phyloP scores from a whole-genome alignment of 192 early-diverging fungal genomes.

The Allomyces macrogynus region DNA sequence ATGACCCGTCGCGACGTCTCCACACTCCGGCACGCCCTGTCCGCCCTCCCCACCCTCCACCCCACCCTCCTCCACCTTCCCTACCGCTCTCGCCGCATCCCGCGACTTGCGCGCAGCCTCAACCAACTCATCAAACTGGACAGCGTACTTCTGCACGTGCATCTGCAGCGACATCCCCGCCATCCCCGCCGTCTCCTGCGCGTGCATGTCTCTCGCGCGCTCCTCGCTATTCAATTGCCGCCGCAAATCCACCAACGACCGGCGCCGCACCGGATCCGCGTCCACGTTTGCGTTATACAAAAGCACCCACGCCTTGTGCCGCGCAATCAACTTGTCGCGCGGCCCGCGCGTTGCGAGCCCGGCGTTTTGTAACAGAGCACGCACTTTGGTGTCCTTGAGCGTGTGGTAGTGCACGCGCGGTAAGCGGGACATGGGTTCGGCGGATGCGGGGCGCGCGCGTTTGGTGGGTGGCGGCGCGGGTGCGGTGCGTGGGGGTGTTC shows the following conservation, averaged over 20 bases:
- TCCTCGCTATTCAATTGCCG: not conserved
- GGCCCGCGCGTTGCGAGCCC: not conserved
- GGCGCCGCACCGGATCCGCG: not conserved
- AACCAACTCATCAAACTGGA: too few relatives aligned
- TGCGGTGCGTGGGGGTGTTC: not conserved
- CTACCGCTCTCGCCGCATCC: too few relatives aligned
- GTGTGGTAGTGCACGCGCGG: constrained; percentile 1
- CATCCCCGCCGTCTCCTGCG: not conserved
- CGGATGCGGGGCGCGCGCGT: too few relatives aligned
- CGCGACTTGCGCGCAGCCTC: too few relatives aligned
- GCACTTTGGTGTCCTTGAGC: not conserved
- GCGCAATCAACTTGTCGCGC: not conserved
- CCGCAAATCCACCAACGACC: not conserved
- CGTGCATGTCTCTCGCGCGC: not conserved
- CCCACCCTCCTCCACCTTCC: too few relatives aligned
- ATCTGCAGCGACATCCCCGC: not conserved
- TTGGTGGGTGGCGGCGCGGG: too few relatives aligned
- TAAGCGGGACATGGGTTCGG: not conserved
- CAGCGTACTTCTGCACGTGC: too few relatives aligned
- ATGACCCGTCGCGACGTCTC: too few relatives aligned
- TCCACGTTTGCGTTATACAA: not conserved
- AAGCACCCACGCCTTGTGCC: not conserved
- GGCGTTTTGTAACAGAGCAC: not conserved
- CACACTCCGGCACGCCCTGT: too few relatives aligned
- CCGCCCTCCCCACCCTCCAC: too few relatives aligned